Evolutionary conservation across 2,329 filamentous ascomycete species (phyloP), one percentile per base, ranked within the genome.

Genomic region (Cryphonectria nitschkei): DNA sequence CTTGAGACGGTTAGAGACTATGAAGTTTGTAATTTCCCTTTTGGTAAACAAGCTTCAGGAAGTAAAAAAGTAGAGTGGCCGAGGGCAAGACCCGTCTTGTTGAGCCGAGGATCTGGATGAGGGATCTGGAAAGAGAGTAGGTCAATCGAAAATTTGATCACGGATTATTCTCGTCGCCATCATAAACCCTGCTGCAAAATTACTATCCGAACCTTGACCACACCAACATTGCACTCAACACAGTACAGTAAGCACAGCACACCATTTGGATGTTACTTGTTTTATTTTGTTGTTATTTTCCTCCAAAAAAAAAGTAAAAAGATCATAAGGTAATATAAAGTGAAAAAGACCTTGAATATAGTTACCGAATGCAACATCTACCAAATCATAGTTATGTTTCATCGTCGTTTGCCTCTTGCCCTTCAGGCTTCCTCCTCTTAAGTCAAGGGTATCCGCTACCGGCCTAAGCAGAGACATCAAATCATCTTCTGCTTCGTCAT

Each of bases 391-490:
- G 41, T 69, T 34, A 66, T 67, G 43, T 64, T 64, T 64, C 61
- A 69, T 70, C 61, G 56, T 68, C 72, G 32, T 65, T 62, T 41
- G 69, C 67, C 65, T 26, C 29, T 46, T 61, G 22, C 67, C 68
- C 65, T 65, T 65, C 26, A 34, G n/a, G 50, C 43, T 54, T 37
- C 67, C 56, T 43, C 16, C 43, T 50, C 46, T n/a, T 50, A 50
- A 63, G 65, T 70, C 67, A 65, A 65, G 72, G 72, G 72, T 73
- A 73, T 73, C 65, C 64, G 70, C 72, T 73, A 66, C 65, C 64
- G 67, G 68, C 65, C 68, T 66, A 72, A 72, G 68, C 65, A 67
- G 16, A 50, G 60, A 60, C 46, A 66, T 64, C 70, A 39, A 63
- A 63, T 64, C 70, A 34, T 46, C 39, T 67, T 50, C 43, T 66